Percentiles rank a stretch among this genome's conserved stretches.
These are phyloP conservation scores for Scheffersomyces amazonensis DNA, from an alignment of 805 yeast genomes.

Conservation along the genomic window DNA sequence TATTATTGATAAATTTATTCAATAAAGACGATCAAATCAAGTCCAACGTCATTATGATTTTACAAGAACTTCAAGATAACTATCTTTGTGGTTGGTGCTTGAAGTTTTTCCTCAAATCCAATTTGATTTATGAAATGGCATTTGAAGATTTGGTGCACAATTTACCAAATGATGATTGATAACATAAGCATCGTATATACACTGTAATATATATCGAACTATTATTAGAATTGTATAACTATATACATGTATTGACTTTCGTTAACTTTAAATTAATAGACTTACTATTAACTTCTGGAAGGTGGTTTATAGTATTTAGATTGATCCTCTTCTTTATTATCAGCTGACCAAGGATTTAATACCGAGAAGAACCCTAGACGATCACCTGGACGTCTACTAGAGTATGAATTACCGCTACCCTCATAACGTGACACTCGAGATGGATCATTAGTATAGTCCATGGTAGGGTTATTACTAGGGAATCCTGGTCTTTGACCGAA, in stretches of 20 bases:
- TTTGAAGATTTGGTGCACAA: constrained; percentile 26
- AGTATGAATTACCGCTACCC: constrained; percentile 63
- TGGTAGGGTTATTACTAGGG: constrained; percentile 35
- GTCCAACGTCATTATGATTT: constrained; percentile 37
- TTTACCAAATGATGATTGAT: background rate
- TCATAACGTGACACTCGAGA: constrained; percentile 61
- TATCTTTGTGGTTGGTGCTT: constrained; percentile 46
- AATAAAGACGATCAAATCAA: constrained; percentile 39
- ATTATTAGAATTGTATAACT: too few species aligned
- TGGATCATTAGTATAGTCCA: constrained; percentile 27
- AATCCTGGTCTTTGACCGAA: constrained; percentile 52
- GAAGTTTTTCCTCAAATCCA: constrained; percentile 31
- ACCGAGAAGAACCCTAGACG: constrained; percentile 30
- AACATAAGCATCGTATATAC: too few species aligned
- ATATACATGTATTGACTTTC: background rate
- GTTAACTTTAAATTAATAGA: background rate
- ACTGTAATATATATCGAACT: too few species aligned
- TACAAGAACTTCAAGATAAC: constrained; percentile 43
- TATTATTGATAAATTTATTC: constrained; percentile 38
- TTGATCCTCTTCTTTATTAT: constrained; percentile 3
- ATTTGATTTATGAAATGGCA: constrained; percentile 39
- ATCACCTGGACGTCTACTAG: constrained; percentile 59
- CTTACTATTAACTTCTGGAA: background rate
- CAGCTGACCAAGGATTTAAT: constrained; percentile 5
- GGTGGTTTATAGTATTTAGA: constrained; percentile 5